A percentile compares a stretch with the other conserved stretches of the same genome.
These are phyloP conservation scores for Gonapodya prolifera DNA, from an alignment of 192 early-diverging fungal species.

Conservation along the genomic window DNA sequence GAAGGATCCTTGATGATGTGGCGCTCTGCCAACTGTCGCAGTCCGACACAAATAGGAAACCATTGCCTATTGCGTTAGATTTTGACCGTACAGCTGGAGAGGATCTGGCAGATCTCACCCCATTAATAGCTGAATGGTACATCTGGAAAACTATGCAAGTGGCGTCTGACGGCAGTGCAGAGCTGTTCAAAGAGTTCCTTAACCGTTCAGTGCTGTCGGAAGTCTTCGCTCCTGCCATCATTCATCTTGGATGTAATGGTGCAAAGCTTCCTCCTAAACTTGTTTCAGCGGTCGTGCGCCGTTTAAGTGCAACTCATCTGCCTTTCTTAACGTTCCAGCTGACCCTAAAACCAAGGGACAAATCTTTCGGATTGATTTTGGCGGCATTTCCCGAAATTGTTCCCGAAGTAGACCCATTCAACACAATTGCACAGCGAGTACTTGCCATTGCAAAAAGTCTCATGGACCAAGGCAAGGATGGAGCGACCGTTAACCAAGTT, in stretches of 20 bases:
- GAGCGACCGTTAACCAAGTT: background rate
- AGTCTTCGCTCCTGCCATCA: background rate
- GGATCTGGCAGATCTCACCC: background rate
- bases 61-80: background rate
- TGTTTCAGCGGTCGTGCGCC: background rate
- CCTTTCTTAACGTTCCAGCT: background rate
- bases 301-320: background rate
- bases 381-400: background rate
- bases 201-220: background rate
- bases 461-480: background rate
- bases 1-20: background rate
- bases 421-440: background rate
- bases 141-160: too few relatives aligned
- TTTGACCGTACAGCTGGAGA: background rate
- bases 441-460: background rate
- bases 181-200: background rate
- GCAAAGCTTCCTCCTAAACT: background rate
- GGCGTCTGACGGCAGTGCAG: too few relatives aligned
- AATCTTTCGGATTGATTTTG: background rate
- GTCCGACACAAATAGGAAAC: background rate
- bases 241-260: background rate
- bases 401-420: background rate
- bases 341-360: background rate
- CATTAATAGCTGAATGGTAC: background rate
- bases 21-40: background rate